phyloP scores from a whole-genome alignment of 257 asterid genomes.

The Anisodus tanguticus region DNA sequence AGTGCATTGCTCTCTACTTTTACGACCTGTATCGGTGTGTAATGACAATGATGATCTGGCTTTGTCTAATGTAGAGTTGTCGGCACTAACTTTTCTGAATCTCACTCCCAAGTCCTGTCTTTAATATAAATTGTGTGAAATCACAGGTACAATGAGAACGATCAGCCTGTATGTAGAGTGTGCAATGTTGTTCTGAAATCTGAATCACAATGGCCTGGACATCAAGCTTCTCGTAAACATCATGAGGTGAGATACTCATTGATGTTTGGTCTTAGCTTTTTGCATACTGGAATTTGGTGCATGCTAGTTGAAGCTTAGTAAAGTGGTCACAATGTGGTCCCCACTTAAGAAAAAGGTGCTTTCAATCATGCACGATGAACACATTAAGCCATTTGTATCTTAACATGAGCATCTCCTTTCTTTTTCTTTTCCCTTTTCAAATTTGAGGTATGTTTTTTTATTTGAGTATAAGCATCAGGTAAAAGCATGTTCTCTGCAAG shows the following conservation, averaged over 20 bases:
- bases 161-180: slow-evolving; percentile 79
- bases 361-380: not conserved
- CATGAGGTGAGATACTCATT: slow-evolving; percentile 57
- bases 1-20: slow-evolving; percentile 1
- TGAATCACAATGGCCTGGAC: slow-evolving; percentile 89
- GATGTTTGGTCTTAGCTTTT: slow-evolving; percentile 4
- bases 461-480: slow-evolving; percentile 1
- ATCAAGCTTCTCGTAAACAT: slow-evolving; percentile 94
- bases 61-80: not conserved
- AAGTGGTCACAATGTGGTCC: not conserved
- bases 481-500: not conserved
- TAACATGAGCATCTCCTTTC: not conserved
- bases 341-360: not conserved
- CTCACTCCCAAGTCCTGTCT: not conserved
- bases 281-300: not conserved
- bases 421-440: not conserved
- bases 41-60: not conserved
- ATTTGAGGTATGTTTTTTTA: not conserved
- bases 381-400: not conserved
- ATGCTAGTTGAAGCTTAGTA: slow-evolving; percentile 13
- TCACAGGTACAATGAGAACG: slow-evolving; percentile 85
- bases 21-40: not conserved
- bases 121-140: not conserved
- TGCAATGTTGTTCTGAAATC: slow-evolving; percentile 80
- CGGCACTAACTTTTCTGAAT: not conserved